Evolutionary conservation across 345 rosid species (phyloP).

Genomic region (Eucalyptus regnans): DNA sequence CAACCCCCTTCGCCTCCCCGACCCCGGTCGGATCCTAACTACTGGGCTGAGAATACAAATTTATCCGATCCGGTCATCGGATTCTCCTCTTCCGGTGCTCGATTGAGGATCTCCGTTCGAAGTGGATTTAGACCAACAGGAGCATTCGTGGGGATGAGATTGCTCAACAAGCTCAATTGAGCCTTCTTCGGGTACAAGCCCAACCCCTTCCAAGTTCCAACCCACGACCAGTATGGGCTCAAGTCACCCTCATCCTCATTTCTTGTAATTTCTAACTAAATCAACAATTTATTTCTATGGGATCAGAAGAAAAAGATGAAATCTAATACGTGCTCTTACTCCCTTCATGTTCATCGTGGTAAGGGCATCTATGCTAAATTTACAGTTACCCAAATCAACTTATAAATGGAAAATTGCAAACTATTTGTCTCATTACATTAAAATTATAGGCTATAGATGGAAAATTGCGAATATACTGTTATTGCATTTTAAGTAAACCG

Average conservation of each 20-base stretch:
- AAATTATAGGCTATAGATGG: background rate
- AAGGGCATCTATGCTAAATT: background rate
- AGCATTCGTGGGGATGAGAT: background rate
- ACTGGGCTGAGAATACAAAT: background rate
- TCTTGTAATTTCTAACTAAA: background rate
- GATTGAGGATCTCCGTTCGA: background rate
- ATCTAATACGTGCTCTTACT: background rate
- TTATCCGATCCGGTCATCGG: background rate
- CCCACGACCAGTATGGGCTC: background rate
- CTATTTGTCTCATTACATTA: background rate
- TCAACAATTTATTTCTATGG: background rate
- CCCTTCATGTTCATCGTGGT: no score
- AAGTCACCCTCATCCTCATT: background rate
- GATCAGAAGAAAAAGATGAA: background rate
- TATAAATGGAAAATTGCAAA: background rate
- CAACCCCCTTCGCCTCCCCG: background rate
- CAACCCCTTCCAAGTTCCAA: background rate
- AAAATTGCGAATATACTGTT: background rate
- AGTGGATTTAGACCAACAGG: background rate
- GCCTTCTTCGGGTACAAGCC: background rate
- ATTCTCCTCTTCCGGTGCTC: background rate
- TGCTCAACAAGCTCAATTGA: background rate
- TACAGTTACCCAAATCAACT: background rate
- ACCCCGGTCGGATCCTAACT: background rate
- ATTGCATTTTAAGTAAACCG: background rate